A percentile compares a stretch with the other conserved stretches of the same genome.
Evolutionary conservation across 768 basidiomycete species (phyloP).

Genomic region (Rhizopogon vinicolor): DNA sequence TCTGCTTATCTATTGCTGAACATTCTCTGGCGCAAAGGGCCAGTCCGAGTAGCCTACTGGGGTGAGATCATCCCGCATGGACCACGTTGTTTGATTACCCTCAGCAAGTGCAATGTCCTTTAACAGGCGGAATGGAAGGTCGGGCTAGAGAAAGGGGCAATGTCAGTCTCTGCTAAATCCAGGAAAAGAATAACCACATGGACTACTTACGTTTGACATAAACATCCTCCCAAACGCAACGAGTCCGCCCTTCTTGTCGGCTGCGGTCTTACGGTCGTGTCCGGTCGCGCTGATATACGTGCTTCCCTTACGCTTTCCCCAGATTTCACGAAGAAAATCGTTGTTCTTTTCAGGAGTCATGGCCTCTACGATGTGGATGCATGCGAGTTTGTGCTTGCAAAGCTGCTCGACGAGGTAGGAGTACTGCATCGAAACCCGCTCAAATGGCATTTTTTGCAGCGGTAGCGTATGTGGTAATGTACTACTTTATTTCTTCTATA

Average conservation of each 20-base stretch:
- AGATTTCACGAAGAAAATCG: constrained; percentile 42
- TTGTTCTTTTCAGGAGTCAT: constrained; percentile 28
- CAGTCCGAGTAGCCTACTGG: constrained; percentile 28
- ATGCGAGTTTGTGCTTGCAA: constrained; percentile 35
- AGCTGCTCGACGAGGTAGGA: constrained; percentile 44
- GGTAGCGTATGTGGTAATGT: constrained; percentile 21
- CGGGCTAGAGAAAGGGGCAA: constrained; percentile 15
- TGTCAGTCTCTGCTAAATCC: not conserved
- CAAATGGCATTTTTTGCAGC: constrained; percentile 34
- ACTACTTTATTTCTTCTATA: constrained; percentile 28
- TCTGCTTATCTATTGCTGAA: not conserved
- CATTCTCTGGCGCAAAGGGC: constrained; percentile 13
- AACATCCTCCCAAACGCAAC: constrained; percentile 35
- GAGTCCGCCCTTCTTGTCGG: constrained; percentile 28
- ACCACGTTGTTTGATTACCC: constrained; percentile 18
- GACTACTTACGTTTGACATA: constrained; percentile 32
- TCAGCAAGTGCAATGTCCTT: constrained; percentile 15
- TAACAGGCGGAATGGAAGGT: constrained; percentile 24
- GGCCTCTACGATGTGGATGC: constrained; percentile 48
- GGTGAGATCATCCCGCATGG: constrained; percentile 17
- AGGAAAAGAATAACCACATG: not conserved
- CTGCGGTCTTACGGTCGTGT: constrained; percentile 38
- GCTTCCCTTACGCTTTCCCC: constrained; percentile 28
- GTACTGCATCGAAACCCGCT: constrained; percentile 50
- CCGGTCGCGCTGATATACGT: constrained; percentile 41